phyloP scores from a whole-genome alignment of 164 flowering plant species.

The Aristolochia fimbriata region DNA sequence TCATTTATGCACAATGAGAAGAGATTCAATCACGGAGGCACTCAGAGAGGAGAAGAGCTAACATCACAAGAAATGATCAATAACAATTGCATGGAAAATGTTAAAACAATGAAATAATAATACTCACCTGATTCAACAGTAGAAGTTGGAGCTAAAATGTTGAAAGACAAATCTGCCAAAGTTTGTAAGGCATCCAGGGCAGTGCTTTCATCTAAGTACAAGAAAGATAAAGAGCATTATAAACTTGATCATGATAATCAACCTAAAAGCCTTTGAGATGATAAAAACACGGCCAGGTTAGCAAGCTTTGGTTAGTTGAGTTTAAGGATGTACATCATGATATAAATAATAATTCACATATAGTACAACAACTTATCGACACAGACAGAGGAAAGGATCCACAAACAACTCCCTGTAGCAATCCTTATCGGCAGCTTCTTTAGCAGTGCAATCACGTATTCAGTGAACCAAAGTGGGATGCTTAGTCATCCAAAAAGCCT shows the following conservation, averaged over 20 bases:
- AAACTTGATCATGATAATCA: not conserved
- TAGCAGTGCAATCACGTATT: no score
- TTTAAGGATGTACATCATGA: not conserved
- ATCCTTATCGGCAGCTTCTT: no score
- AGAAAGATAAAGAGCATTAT: not conserved
- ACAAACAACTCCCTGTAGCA: no score
- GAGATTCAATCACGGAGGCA: no score
- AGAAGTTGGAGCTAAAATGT: conserved; percentile 31
- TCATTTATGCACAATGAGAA: no score
- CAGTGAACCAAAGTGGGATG: no score
- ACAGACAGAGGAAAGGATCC: not conserved
- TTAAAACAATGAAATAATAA: not conserved
- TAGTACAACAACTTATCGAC: not conserved
- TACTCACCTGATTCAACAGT: conserved; percentile 38
- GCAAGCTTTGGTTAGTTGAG: not conserved
- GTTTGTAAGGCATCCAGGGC: conserved; percentile 57
- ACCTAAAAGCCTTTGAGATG: not conserved
- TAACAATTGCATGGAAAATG: not conserved
- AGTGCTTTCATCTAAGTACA: conserved; percentile 38
- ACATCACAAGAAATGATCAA: no score
- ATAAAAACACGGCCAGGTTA: not conserved
- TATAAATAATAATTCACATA: not conserved
- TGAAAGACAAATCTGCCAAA: conserved; percentile 55
- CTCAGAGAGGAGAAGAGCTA: no score
- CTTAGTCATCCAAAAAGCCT: no score